A percentile compares a stretch with the other conserved stretches of the same genome.
These are phyloP conservation scores for Veloporphyrellus conicus DNA, from an alignment of 1,284 basidiomycete genomes.

Conservation along the genomic window DNA sequence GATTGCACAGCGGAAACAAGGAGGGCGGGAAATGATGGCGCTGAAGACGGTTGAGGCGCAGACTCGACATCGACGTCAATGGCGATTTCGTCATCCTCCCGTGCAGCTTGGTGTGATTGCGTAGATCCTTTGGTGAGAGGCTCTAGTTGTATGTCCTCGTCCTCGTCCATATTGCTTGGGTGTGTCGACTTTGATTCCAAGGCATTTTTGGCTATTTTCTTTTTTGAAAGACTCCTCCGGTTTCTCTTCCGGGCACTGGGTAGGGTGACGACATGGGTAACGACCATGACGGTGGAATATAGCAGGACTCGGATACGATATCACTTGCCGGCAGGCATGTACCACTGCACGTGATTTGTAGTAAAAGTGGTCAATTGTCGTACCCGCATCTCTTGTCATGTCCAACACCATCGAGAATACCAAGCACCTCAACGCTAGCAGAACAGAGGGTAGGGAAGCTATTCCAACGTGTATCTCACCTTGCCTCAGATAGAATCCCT, in stretches of 20 bases:
- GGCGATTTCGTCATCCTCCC: slow-evolving; percentile 58
- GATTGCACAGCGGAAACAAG: slow-evolving; percentile 51
- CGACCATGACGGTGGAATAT: slow-evolving; percentile 50
- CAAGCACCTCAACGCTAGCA: slow-evolving; percentile 19
- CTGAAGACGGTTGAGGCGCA: slow-evolving; percentile 40
- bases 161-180: slow-evolving; percentile 19
- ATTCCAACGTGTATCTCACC: background rate
- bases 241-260: slow-evolving; percentile 46
- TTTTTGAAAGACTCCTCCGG: slow-evolving; percentile 51
- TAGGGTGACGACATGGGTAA: slow-evolving; percentile 39
- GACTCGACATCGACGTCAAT: slow-evolving; percentile 51
- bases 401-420: slow-evolving; percentile 13
- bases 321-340: slow-evolving; percentile 10
- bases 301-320: slow-evolving; percentile 9
- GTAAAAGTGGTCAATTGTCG: too few relatives aligned
- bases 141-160: slow-evolving; percentile 37
- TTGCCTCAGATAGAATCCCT: slow-evolving; percentile 7
- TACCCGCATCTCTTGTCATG: slow-evolving; percentile 16
- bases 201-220: slow-evolving; percentile 32
- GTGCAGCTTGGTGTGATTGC: slow-evolving; percentile 1
- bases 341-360: too few relatives aligned
- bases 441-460: slow-evolving; percentile 24
- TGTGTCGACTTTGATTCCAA: slow-evolving; percentile 6
- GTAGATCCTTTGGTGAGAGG: slow-evolving; percentile 10
- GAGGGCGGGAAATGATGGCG: slow-evolving; percentile 64